Evolutionary conservation across 305 asterid species (phyloP).

Genomic region (Lippia alba): DNA sequence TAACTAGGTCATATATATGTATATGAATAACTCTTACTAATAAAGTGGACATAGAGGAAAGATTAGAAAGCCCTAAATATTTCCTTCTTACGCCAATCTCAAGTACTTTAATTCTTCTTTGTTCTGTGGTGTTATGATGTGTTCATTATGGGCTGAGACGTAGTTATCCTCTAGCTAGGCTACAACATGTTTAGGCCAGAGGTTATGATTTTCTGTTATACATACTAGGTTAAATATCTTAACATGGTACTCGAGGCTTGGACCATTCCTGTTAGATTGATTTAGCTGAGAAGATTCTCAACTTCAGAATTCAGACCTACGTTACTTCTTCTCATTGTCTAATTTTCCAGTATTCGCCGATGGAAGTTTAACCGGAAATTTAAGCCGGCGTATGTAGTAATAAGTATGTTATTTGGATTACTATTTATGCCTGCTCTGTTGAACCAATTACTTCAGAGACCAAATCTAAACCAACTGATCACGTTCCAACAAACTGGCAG

Average conservation of each 20-base stretch:
- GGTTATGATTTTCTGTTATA: not conserved
- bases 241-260: not conserved
- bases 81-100: not conserved
- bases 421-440: not conserved
- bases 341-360: not conserved
- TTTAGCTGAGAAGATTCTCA: not conserved
- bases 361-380: not conserved
- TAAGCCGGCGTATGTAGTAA: too few species aligned
- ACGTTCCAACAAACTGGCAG: too few species aligned
- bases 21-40: not conserved
- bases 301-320: not conserved
- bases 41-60: not conserved
- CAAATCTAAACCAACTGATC: too few species aligned
- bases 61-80: not conserved
- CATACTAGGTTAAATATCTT: not conserved
- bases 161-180: not conserved
- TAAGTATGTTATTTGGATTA: not conserved
- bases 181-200: not conserved
- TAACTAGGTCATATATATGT: not conserved
- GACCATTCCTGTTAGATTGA: not conserved
- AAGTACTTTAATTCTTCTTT: not conserved
- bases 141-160: not conserved
- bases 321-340: not conserved
- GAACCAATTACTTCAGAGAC: too few species aligned
- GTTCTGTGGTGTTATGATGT: not conserved